Base-by-base conservation (phyloP, 805 yeast species). In the Yarrowia alimentaria region DNA sequence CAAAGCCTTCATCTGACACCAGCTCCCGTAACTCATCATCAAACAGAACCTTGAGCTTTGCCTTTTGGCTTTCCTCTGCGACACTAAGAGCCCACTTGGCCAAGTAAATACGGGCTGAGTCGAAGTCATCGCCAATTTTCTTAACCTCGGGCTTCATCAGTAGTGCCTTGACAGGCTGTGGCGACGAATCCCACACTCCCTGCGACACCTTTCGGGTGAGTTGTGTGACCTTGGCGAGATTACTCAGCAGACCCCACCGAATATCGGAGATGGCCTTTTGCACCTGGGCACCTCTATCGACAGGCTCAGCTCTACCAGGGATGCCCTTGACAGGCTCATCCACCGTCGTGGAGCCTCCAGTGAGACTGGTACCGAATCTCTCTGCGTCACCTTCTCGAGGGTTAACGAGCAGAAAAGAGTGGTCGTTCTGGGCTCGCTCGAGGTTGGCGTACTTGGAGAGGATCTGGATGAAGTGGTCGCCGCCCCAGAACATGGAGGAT, bases 51-150 rank as follows among this genome's bases (percentile, higher is more conserved):
- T 61, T 58, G 22, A 62, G 64, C 54, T 65, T 68, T 59, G 72
- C 65, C 52, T 78, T 76, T 57, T 80, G 89, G 1, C 96, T 93
- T 64, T 91, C 95, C 59, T 89, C 90, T 59, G 91, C 93, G 8
- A 93, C 93, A 21, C 87, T 87, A 58, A 87, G 76, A 0, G 98
- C 97, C 98, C 98, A 93, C 68, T 89, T 90, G 4, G 98, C 98
- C 54, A 91, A 71, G 64, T 88, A 91, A 4, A 89, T 84, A 50
- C 90, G 77, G 0, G 98, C 98, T 47, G 91, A 81, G 61, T 90
- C 98, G 63, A 90, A 93, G 56, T 91, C 98, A 56, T 87, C 85
- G 53, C 93, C 86, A 19, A 91, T 78, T 52, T 75, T 78, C 59
- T 75, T 76, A 10, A 91, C 95, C 59, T 87, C 95, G 0, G 96